A percentile compares a stretch with the other conserved stretches of the same genome.
Evolutionary conservation across 2,329 filamentous ascomycete genomes (phyloP).

Genomic region (Sphaerulina vaccinii): DNA sequence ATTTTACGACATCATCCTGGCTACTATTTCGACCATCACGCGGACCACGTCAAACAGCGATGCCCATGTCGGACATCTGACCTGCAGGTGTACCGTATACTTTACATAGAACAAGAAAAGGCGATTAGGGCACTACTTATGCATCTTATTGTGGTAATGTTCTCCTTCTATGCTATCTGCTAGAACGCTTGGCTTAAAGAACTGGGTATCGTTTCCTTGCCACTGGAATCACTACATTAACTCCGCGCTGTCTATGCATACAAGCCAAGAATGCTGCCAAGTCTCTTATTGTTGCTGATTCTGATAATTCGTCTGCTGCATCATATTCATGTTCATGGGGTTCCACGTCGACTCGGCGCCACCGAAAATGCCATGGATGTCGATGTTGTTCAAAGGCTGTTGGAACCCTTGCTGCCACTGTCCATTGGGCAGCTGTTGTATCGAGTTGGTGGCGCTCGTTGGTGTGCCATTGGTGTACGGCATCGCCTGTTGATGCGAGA

Average conservation of each 20-base stretch:
- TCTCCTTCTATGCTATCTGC: background rate
- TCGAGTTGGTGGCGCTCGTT: slow-evolving; percentile 17
- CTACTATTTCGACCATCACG: background rate
- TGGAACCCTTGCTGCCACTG: slow-evolving; percentile 29
- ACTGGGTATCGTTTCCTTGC: background rate
- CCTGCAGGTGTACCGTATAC: background rate
- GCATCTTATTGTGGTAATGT: too few species aligned
- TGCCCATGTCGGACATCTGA: background rate
- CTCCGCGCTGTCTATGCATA: background rate
- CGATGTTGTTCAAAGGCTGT: slow-evolving; percentile 35
- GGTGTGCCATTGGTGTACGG: slow-evolving; percentile 25
- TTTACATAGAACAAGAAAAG: too few species aligned
- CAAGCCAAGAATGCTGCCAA: background rate
- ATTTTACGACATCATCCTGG: background rate
- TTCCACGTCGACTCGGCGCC: slow-evolving; percentile 37
- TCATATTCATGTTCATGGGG: slow-evolving; percentile 30
- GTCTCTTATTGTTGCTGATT: slow-evolving; percentile 7
- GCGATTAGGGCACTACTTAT: too few species aligned
- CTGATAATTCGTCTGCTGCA: slow-evolving; percentile 21
- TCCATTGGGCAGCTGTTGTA: slow-evolving; percentile 20
- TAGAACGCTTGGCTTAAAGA: background rate
- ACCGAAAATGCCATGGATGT: slow-evolving; percentile 40
- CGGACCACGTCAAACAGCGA: background rate
- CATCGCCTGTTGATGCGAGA: slow-evolving; percentile 14
- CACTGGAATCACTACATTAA: background rate